Conservation (phyloP, 2,329 filamentous ascomycete species). For the Aureobasidium sp. region DNA sequence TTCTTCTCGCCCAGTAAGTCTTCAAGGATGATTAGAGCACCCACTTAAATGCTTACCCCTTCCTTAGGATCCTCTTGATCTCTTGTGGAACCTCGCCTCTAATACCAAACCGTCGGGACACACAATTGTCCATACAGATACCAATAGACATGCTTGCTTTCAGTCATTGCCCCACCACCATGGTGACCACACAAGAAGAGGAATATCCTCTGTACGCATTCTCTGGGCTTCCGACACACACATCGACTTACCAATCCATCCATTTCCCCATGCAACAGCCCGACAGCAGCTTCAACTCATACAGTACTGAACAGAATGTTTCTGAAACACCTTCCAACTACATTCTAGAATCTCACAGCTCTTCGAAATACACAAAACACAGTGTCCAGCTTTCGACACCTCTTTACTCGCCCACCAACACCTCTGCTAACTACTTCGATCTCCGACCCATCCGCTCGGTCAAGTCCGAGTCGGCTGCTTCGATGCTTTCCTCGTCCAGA, state of each 20-base stretch:
- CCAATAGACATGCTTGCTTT: conserved; percentile 3
- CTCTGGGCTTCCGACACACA: background rate
- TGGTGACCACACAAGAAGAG: background rate
- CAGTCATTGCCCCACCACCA: background rate
- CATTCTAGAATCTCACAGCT: conserved; percentile 1
- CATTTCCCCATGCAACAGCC: background rate
- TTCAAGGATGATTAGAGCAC: background rate
- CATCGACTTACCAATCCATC: background rate
- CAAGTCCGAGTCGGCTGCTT: conserved; percentile 44
- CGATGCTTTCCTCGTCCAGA: conserved; percentile 41
- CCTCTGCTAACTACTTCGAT: conserved; percentile 38
- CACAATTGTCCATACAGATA: background rate
- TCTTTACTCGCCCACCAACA: conserved; percentile 35
- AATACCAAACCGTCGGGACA: background rate
- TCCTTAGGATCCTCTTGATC: background rate
- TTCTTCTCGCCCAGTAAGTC: background rate
- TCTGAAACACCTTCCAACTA: background rate
- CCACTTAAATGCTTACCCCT: conserved; percentile 6
- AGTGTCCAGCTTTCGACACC: conserved; percentile 22
- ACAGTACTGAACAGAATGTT: background rate
- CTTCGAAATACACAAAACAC: background rate
- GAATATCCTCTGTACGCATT: conserved; percentile 1
- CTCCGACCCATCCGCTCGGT: conserved; percentile 36
- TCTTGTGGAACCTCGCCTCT: background rate
- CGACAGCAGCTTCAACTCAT: background rate